These are phyloP conservation scores for Chlorophyllum brunneum DNA, from an alignment of 768 basidiomycete genomes.

Conservation along the genomic window DNA sequence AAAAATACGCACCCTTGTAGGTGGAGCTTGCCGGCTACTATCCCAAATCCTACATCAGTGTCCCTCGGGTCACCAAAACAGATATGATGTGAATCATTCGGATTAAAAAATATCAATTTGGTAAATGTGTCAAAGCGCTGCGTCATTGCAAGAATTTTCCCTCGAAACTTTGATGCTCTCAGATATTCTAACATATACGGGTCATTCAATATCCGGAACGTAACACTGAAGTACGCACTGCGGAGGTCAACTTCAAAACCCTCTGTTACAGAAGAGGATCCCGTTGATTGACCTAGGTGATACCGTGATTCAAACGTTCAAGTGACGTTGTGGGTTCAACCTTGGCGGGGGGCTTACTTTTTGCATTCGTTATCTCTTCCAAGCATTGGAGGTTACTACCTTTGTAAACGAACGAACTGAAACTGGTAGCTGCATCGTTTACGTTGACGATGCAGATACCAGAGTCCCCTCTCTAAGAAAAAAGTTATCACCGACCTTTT, in stretches of 20 bases:
- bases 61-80: conserved; percentile 43
- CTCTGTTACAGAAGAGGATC: conserved; percentile 40
- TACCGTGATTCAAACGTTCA: background rate
- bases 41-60: conserved; percentile 34
- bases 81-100: conserved; percentile 38
- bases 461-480: background rate
- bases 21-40: conserved; percentile 45
- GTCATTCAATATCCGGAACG: too few species aligned
- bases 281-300: conserved; percentile 33
- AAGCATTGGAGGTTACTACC: background rate
- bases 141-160: conserved; percentile 16
- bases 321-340: background rate
- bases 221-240: conserved; percentile 17
- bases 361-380: background rate
- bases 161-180: conserved; percentile 12
- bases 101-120: conserved; percentile 39
- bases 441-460: background rate
- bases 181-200: conserved; percentile 8
- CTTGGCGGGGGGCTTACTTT: background rate
- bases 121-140: conserved; percentile 43
- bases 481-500: too few species aligned
- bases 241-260: conserved; percentile 30
- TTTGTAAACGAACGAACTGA: background rate
- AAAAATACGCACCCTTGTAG: conserved; percentile 26
- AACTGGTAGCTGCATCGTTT: background rate